Base-by-base conservation (phyloP, 176 grass and related monocot species). In the Oropetium thomaeum region DNA sequence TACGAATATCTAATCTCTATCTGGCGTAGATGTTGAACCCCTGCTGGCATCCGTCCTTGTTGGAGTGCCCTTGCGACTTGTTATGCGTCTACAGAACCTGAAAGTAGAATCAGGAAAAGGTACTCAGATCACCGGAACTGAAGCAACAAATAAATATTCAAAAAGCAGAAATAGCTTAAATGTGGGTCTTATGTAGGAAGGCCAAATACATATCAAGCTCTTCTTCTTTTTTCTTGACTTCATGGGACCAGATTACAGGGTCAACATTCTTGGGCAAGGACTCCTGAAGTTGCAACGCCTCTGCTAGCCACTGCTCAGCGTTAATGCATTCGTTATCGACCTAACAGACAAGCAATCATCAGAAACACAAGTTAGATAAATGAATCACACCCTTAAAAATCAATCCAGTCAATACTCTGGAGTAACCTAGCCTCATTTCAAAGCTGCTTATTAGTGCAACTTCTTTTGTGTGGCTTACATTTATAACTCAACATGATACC, bases 271-370 rank as follows among this genome's bases (percentile, higher is more conserved):
- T 91, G 14, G 89, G 87, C 55, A 99, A 81, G 20, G 92, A 67
- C 54, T 92, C 89, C 42, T 99, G 96, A 68, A 86, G 80, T 55
- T 99, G 84, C 47, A 25, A 82, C 54, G 38, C 86, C 33, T 95
- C 89, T 32, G 73, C 85, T 66, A 99, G 65, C 96, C 96, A 99
- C 67, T 86, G 86, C 70, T 99, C 96, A 62, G 84, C 89, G 80
- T 90, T 95, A 27, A 26, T 66, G 43, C 96, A 99, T 74, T 95
- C 89, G 26, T 82, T 86, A 7, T 88, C 65, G 79, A 95, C 70
- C 96, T 99, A 63, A 57, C 19, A 77, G n/a, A 9, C 22, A 82
- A 74, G 28, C 23, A 5, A 74, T 70, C 37, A 62, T 72, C 19
- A 61, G 52, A 65, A 81, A 30, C 14, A 76, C 22, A 76, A 62